These are phyloP conservation scores for Coccomyxa sp. DNA, from an alignment of 139 green algal species.

Conservation along the genomic window DNA sequence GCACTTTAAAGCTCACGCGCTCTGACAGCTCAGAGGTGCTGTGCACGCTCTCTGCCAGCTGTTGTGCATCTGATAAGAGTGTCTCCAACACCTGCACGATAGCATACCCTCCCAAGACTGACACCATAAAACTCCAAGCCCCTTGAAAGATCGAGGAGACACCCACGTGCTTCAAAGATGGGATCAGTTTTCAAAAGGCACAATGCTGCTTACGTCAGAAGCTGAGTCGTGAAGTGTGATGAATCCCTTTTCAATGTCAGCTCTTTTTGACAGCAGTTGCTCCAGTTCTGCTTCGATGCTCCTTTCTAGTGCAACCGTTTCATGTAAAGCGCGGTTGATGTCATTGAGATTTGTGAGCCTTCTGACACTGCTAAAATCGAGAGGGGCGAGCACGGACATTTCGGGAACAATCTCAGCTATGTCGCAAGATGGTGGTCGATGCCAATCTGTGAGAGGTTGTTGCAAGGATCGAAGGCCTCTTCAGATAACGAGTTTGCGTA, in stretches of 20 bases:
- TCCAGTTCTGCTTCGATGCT: conserved; percentile 78
- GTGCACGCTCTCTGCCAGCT: conserved; percentile 56
- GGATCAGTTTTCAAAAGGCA: neutral
- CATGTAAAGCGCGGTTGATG: conserved; percentile 70
- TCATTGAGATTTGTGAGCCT: conserved; percentile 59
- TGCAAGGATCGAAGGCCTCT: too few species aligned
- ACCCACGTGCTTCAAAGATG: neutral
- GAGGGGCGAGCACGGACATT: neutral
- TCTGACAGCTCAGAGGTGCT: conserved; percentile 71
- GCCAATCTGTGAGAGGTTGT: too few species aligned
- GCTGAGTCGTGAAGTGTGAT: conserved; percentile 50
- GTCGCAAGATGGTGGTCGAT: too few species aligned
- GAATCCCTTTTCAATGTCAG: conserved; percentile 54
- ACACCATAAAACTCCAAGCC: neutral
- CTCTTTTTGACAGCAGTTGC: conserved; percentile 39
- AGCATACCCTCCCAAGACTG: neutral
- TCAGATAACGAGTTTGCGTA: too few species aligned
- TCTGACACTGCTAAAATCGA: neutral
- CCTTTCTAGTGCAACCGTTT: conserved; percentile 71
- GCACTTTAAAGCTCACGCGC: conserved; percentile 77
- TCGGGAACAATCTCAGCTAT: neutral
- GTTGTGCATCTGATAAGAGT: conserved; percentile 68
- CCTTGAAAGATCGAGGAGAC: neutral
- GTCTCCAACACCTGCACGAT: conserved; percentile 67
- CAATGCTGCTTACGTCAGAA: conserved; percentile 42